Percentiles rank a stretch among this genome's conserved stretches.
Conservation (phyloP, 2,329 filamentous ascomycete species). For the Coniochaeta hoffmannii region DNA sequence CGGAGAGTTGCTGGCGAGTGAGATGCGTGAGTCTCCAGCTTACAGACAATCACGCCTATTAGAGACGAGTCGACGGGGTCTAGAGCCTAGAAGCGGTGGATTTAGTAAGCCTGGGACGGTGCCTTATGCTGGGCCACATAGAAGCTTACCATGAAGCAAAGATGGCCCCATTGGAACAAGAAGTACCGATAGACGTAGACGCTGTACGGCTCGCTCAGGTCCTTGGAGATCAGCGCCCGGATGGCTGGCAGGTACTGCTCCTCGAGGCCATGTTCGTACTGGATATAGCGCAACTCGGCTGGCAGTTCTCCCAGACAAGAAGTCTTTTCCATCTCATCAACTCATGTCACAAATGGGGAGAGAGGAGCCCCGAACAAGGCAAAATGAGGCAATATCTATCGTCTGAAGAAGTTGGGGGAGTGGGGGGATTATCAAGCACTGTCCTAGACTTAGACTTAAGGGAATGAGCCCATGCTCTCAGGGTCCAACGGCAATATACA, state of each 20-base stretch:
- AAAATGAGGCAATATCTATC: no score
- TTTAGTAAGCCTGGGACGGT: background rate
- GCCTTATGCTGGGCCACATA: background rate
- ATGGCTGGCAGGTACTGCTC: slow-evolving; percentile 72
- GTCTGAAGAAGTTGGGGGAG: no score
- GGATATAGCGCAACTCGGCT: slow-evolving; percentile 48
- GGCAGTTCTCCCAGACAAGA: slow-evolving; percentile 27
- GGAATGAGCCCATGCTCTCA: no score
- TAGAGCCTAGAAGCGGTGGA: slow-evolving; percentile 37
- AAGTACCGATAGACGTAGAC: slow-evolving; percentile 99
- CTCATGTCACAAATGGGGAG: background rate
- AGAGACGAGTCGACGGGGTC: slow-evolving; percentile 56
- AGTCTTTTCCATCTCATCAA: slow-evolving; percentile 23
- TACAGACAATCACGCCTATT: slow-evolving; percentile 88
- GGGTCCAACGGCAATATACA: no score
- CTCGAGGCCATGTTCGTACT: slow-evolving; percentile 56
- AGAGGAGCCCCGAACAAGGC: background rate
- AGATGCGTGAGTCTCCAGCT: slow-evolving; percentile 82
- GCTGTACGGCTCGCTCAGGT: slow-evolving; percentile 95
- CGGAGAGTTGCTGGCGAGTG: slow-evolving; percentile 68
- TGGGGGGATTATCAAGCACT: background rate
- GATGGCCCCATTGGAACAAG: slow-evolving; percentile 90
- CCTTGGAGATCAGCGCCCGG: slow-evolving; percentile 86
- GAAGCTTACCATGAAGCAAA: slow-evolving; percentile 82
- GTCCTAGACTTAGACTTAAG: no score